Conservation (phyloP, 208 protist genomes). For the Herpetomonas samuelpessoai region DNA sequence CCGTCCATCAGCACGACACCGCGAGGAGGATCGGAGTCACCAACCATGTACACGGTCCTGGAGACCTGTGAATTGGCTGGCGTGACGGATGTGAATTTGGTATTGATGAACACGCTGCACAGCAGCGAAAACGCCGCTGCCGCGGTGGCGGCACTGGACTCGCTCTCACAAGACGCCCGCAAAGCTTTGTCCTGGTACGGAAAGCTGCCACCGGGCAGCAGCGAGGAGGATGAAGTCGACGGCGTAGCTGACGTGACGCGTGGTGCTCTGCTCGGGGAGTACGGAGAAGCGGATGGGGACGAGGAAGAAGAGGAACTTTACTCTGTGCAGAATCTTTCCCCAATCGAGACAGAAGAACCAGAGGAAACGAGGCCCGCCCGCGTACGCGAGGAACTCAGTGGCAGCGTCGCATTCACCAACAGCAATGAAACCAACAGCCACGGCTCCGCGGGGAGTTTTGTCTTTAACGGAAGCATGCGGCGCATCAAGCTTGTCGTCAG, state of each 20-base stretch:
- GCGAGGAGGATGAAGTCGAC: neutral
- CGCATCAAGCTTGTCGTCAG: neutral
- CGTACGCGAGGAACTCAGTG: too few relatives aligned
- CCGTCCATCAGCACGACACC: too few relatives aligned
- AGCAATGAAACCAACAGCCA: too few relatives aligned
- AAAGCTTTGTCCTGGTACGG: neutral
- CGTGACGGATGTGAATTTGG: neutral
- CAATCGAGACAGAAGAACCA: neutral
- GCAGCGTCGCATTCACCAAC: too few relatives aligned
- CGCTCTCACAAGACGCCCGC: neutral
- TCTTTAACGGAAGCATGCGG: neutral
- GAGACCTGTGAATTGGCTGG: neutral
- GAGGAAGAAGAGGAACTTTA: neutral
- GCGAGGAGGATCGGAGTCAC: too few relatives aligned
- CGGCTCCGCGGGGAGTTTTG: neutral
- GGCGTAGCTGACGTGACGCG: too few relatives aligned
- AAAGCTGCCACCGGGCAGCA: neutral
- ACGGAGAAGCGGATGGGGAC: neutral
- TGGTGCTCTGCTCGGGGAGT: too few relatives aligned
- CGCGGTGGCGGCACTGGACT: neutral
- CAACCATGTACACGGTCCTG: too few relatives aligned
- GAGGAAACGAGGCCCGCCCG: neutral
- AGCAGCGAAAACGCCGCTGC: neutral
- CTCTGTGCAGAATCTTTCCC: neutral
- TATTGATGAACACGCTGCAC: neutral